phyloP scores from a whole-genome alignment of 169 alveolate genomes.

The Plasmodium gaboni region DNA sequence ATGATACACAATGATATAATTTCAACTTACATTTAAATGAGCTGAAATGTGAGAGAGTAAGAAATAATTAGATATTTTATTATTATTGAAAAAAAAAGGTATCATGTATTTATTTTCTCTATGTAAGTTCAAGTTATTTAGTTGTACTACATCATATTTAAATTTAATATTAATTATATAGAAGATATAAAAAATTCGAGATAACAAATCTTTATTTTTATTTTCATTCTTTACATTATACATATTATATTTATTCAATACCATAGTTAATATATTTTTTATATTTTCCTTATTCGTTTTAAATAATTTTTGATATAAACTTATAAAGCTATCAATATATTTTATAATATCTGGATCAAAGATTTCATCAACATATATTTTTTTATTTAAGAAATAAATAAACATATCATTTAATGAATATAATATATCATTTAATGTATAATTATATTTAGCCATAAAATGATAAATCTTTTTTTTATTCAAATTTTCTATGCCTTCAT shows the following conservation, averaged over 20 bases:
- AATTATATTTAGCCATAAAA: constrained; percentile 57
- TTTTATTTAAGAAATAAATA: constrained; percentile 17
- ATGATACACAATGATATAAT: not conserved
- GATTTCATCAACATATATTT: constrained; percentile 40
- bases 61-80: constrained; percentile 7
- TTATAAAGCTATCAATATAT: constrained; percentile 14
- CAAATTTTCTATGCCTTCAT: constrained; percentile 34
- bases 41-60: constrained; percentile 13
- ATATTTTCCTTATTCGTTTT: constrained; percentile 51
- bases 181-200: constrained; percentile 32
- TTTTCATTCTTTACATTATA: constrained; percentile 10
- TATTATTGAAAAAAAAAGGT: constrained; percentile 21
- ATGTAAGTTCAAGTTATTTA: constrained; percentile 15
- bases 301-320: constrained; percentile 57
- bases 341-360: constrained; percentile 12
- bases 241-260: constrained; percentile 38
- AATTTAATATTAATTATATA: constrained; percentile 36
- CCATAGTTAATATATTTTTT: constrained; percentile 18
- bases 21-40: constrained; percentile 29
- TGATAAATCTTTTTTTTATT: constrained; percentile 34
- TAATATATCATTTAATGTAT: constrained; percentile 40
- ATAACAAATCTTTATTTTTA: constrained; percentile 18
- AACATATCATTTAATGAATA: constrained; percentile 50
- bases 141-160: constrained; percentile 7
- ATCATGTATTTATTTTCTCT: constrained; percentile 14